Base-by-base conservation (phyloP, 768 basidiomycete genomes). In the Psilocybe azurescens region DNA sequence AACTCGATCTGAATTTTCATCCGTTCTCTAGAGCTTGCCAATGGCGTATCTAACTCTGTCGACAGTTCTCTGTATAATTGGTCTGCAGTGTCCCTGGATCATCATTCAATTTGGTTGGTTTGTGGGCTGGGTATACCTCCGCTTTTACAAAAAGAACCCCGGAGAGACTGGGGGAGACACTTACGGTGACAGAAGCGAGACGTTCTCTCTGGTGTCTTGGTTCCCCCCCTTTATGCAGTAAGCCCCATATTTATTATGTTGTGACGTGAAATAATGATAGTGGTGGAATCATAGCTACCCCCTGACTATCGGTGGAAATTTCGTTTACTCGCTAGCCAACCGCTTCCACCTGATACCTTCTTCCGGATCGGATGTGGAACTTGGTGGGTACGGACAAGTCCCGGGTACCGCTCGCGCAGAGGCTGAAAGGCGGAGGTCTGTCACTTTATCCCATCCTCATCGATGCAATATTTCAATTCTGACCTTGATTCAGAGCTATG, bases 61-160 rank as follows among this genome's bases (percentile, higher is more conserved):
- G 9, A 94, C 91, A 62, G 83, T 97, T 29, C 81, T 94, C 77
- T 90, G 89, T 64, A 66, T 97, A 52, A 61, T 95, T 49, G 95
- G 94, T 20, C 89, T 89, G 77, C 95, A 95, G 73, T 90, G 88
- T 60, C 95, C 94, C 14, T 97, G 88, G 81, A 94, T 96, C 54
- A 78, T 95, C 70, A 95, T 99, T 65, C 97, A 99, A 72, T 99
- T 98, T 73, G 97, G 97, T n/a, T 99, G 97, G 95, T 90, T 97
- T 59, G 92, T 95, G 7, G 86, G 91, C 33, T 99, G 95, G 92
- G 83, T 93, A 57, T 99, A 97, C 77, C 85, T 99, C 36, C 89
- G 97, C 39, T 99, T 99, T 81, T 95, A 98, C 83, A 99, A 99
- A n/a, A 89, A 91, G 74, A 91, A 90, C 69, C 78, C 84, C 3